These are phyloP conservation scores for Claviceps pazoutovae DNA, from an alignment of 2,329 filamentous ascomycete species.

Conservation along the genomic window DNA sequence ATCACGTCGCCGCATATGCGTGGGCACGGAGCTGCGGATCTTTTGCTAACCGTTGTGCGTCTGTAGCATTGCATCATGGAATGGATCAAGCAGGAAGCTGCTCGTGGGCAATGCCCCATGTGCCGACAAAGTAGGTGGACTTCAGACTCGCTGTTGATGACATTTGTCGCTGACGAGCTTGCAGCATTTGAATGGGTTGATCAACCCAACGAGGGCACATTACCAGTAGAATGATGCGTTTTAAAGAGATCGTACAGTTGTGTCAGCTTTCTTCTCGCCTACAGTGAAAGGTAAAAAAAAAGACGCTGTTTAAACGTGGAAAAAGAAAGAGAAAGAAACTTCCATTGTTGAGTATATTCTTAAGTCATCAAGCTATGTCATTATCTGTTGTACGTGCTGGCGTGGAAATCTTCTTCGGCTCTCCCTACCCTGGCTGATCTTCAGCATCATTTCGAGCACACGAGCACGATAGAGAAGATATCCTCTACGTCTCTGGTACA, in stretches of 20 bases:
- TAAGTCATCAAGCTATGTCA: background rate
- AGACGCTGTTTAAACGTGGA: no score
- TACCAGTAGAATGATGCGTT: conserved; percentile 14
- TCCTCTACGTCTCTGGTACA: conserved; percentile 27
- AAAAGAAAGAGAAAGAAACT: background rate
- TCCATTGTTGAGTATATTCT: background rate
- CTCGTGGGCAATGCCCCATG: conserved; percentile 93
- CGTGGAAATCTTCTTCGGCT: background rate
- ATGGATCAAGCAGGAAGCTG: conserved; percentile 91
- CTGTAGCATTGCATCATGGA: conserved; percentile 80
- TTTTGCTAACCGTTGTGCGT: background rate
- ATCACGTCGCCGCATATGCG: background rate
- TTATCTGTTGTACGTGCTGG: background rate
- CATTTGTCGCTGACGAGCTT: background rate
- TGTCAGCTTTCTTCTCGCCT: background rate
- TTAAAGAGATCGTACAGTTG: no score
- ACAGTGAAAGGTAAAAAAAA: background rate
- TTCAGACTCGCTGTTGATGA: background rate
- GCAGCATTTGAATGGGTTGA: conserved; percentile 29
- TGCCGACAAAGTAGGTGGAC: conserved; percentile 66
- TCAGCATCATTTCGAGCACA: background rate
- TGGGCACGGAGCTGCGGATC: background rate
- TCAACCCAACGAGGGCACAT: conserved; percentile 17
- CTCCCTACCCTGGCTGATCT: background rate
- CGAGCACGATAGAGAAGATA: background rate